Evolutionary conservation across 106 monocot species (phyloP).

Genomic region (Ottelia alismoides): DNA sequence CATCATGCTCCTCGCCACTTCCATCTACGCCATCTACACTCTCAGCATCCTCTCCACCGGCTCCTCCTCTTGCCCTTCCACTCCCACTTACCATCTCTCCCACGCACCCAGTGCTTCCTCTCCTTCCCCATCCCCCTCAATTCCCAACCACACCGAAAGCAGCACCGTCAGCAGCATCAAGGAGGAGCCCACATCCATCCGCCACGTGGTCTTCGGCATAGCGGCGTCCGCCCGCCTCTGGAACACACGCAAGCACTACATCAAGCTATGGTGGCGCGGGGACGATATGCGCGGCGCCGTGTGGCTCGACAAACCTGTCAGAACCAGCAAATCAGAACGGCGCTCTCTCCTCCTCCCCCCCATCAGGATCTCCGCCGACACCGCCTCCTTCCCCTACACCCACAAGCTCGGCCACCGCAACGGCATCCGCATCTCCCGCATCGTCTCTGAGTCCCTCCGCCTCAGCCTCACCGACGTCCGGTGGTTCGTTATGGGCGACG

Average conservation of each 20-base stretch:
- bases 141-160: no score
- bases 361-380: constrained; percentile 28
- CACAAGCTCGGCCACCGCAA: constrained; percentile 31
- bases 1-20: no score
- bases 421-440: constrained; percentile 59
- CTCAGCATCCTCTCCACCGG: no score
- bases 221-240: constrained; percentile 46
- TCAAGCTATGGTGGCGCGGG: constrained; percentile 62
- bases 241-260: constrained; percentile 36
- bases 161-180: no score
- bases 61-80: no score
- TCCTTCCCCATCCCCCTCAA: no score
- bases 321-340: constrained; percentile 4
- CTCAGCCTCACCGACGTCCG: constrained; percentile 15
- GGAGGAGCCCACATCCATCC: no score
- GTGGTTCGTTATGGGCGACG: constrained; percentile 94
- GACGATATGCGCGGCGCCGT: constrained; percentile 34
- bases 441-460: constrained; percentile 36
- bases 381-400: constrained; percentile 28
- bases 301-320: constrained; percentile 54
- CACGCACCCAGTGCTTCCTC: no score
- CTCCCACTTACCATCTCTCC: no score
- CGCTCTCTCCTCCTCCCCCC: constrained; percentile 27
- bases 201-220: constrained; percentile 71
- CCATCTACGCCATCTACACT: no score